Percentiles rank a stretch among this genome's conserved stretches.
Conservation (phyloP, 495 filamentous ascomycete species). For the Lepidopterella palustris region DNA sequence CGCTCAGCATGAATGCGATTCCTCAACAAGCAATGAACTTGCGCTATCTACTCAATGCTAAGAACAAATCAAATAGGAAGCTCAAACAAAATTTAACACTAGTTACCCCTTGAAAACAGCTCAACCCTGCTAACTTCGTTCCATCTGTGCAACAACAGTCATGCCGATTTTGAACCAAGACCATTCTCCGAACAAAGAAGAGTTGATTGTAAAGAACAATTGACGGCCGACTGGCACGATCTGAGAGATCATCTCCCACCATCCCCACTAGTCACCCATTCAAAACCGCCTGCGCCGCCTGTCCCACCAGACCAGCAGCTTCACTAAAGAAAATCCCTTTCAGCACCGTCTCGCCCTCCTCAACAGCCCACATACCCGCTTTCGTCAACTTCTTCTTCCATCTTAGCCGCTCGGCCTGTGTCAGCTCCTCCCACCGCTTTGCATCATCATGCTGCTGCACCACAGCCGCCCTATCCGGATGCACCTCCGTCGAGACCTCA, state of each 20-base stretch:
- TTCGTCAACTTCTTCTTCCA: constrained; percentile 66
- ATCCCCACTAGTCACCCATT: constrained; percentile 11
- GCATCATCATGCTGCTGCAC: constrained; percentile 44
- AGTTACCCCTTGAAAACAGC: too few relatives aligned
- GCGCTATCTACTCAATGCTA: too few relatives aligned
- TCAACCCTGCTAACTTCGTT: too few relatives aligned
- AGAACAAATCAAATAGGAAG: too few relatives aligned
- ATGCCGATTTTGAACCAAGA: too few relatives aligned
- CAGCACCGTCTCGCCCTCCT: constrained; percentile 66
- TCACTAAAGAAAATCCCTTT: constrained; percentile 70
- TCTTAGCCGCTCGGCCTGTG: constrained; percentile 46
- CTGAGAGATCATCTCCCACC: background rate
- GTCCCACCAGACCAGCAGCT: constrained; percentile 43
- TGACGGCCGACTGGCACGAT: too few relatives aligned
- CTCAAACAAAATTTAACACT: too few relatives aligned
- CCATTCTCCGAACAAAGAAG: too few relatives aligned
- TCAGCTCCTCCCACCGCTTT: constrained; percentile 62
- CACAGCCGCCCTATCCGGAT: constrained; percentile 32
- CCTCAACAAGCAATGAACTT: too few relatives aligned
- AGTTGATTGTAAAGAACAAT: too few relatives aligned
- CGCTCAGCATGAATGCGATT: too few relatives aligned
- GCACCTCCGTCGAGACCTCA: constrained; percentile 26
- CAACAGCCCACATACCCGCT: constrained; percentile 66
- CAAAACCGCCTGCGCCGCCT: constrained; percentile 21
- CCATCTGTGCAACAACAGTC: too few relatives aligned